Evolutionary conservation across 1,284 basidiomycete species (phyloP), one percentile per base, ranked within the genome.

Genomic region (Pyrrhoderma noxium): DNA sequence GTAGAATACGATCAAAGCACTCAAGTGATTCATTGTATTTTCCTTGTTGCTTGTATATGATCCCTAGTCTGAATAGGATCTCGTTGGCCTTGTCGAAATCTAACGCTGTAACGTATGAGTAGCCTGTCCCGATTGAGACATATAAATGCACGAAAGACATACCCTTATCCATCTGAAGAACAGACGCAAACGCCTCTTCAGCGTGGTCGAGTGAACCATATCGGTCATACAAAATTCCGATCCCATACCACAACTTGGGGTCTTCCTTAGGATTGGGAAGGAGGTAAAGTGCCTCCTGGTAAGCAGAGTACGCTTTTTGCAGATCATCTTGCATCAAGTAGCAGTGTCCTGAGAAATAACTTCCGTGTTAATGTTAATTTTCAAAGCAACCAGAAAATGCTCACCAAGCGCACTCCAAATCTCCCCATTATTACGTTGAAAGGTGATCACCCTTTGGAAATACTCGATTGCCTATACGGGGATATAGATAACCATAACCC

Each of bases 81-180:
- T 99, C 96, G 67, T 99, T 98, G 39, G 93, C 90, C 74, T 98
- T 98, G 74, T 98, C 93, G 62, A 99, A 99, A 66, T 95, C 93
- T 84, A 49, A 35, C 7, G 60, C 43, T 47, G 19, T 22, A 40
- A 5, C 38, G 38, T 8, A 49, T 51, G 58, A 75, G 73, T 74
- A 11, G 11, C 7, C 27, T 31, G 11, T 31, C 5, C 27, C 11
- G 47, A 64, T 39, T 51, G 51, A 56, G 64, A 64, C 58, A 63
- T 66, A 65, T 59, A 66, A 63, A 63, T 62, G 59, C 57, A 62
- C 59, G 54, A 52, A 57, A 56, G 54, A 58, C 66, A 61, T 54
- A 94, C 93, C 87, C 66, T 92, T 90, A 68, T 98, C 94, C 93
- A 98, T 98, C 58, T 89, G 78, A 35, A 99, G 82, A 19, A 99